Evolutionary conservation across 2,329 filamentous ascomycete species (phyloP), one percentile per base, ranked within the genome.

Genomic region (Sarocladiaceae sp.): DNA sequence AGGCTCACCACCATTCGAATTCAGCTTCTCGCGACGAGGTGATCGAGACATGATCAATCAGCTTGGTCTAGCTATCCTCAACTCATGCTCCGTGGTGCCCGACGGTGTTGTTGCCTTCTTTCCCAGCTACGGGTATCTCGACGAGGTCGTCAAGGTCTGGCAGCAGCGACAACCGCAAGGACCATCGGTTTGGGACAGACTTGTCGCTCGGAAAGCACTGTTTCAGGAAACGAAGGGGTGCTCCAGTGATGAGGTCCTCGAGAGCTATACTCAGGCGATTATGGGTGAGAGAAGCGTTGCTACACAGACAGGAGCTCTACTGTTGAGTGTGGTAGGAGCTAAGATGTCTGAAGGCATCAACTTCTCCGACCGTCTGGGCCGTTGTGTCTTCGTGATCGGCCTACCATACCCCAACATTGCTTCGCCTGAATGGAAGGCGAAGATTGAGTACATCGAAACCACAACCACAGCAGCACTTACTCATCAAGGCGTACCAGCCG

Each of bases 341-440:
- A 96, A 93, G 59, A 86, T 99, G 71, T 96, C 90, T 53, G 94
- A 99, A 70, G 94, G 94, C 58, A 99, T 99, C 72, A 99, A 99
- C 70, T 99, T 99, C 72, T 93, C 90, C 1, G 92, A 99, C 70
- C 78, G 80, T 3, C 82, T 99, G 0, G 94, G 94, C 1, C 85
- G 94, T 23, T 93, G 89, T 51, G 91, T 99, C 8, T 75, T 96
- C 13, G 87, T 97, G n/a, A 82, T 97, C 13, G 94, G 94, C 0
- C 73, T 99, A 3, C 94, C 94, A 0, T 99, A 95, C 60, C 91
- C 94, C 0, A 99, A 97, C 60, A 84, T 91, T 51, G 83, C 88
- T 59, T 90, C 88, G 10, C 85, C 91, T 1, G 90, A 97, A 62
- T 97, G 93, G 93, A 91, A 90, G 66, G 90, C 93, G 0, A 93